phyloP scores from a whole-genome alignment of 805 yeast species.

The Barnettozyma californica region DNA sequence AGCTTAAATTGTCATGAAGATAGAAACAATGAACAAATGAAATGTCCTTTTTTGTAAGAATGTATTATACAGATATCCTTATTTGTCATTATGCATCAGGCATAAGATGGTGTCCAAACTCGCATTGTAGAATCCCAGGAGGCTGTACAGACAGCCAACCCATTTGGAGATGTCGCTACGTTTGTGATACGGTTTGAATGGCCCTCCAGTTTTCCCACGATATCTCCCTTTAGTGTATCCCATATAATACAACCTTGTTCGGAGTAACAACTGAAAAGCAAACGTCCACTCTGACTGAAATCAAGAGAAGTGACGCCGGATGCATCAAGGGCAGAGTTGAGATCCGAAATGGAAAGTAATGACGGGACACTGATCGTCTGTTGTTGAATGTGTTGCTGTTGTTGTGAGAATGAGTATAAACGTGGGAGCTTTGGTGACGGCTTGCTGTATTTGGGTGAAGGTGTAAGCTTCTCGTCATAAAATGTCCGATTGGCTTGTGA shows the following conservation, averaged over 20 bases:
- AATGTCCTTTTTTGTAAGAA: not conserved
- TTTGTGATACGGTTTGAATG: constrained; percentile 59
- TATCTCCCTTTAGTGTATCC: constrained; percentile 64
- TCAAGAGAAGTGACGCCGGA: constrained; percentile 73
- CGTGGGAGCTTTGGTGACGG: constrained; percentile 9
- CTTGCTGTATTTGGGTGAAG: constrained; percentile 10
- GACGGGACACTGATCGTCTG: constrained; percentile 18
- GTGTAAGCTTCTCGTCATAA: constrained; percentile 8
- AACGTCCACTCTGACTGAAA: constrained; percentile 67
- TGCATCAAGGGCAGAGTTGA: constrained; percentile 36
- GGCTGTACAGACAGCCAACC: constrained; percentile 69
- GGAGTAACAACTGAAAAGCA: constrained; percentile 69
- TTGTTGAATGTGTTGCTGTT: constrained; percentile 1
- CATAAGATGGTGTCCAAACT: constrained; percentile 48
- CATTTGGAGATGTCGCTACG: constrained; percentile 66
- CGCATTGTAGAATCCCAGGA: constrained; percentile 76
- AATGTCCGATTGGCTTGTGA: constrained; percentile 9
- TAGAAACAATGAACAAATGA: not conserved
- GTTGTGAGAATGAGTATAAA: constrained; percentile 1
- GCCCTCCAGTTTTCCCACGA: constrained; percentile 62
- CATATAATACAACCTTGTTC: constrained; percentile 72
- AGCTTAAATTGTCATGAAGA: not conserved
- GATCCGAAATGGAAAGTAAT: constrained; percentile 23
- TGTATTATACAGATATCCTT: not conserved
- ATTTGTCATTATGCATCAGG: constrained; percentile 4